These are phyloP conservation scores for Globisporangium radiosum DNA, from an alignment of 352 stramenopile species.

Conservation along the genomic window DNA sequence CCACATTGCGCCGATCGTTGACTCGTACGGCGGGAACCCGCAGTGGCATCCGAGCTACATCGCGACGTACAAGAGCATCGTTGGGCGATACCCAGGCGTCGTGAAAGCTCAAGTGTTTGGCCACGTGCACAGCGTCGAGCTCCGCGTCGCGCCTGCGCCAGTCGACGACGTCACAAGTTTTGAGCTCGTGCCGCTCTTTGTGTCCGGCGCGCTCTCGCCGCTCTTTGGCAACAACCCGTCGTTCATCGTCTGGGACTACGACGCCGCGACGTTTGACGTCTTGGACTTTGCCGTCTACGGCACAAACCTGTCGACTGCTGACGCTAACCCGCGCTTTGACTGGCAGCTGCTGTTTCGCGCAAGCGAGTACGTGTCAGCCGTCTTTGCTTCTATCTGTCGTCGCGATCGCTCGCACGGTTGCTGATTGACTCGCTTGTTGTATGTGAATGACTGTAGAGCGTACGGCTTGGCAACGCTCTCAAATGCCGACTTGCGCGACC, in stretches of 20 bases:
- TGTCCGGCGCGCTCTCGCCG: constrained; percentile 80
- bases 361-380: constrained; percentile 16
- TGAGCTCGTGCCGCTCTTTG: constrained; percentile 66
- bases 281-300: constrained; percentile 71
- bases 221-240: constrained; percentile 88
- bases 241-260: constrained; percentile 85
- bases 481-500: constrained; percentile 26
- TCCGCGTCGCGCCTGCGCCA: constrained; percentile 48
- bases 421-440: background rate
- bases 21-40: constrained; percentile 72
- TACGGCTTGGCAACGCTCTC: constrained; percentile 59
- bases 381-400: background rate
- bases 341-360: constrained; percentile 55
- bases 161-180: constrained; percentile 9
- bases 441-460: constrained; percentile 10
- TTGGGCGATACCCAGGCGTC: constrained; percentile 45
- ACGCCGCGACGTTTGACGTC: constrained; percentile 57
- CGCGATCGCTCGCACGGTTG: background rate
- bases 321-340: constrained; percentile 13
- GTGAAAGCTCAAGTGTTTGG: constrained; percentile 89
- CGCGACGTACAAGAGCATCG: constrained; percentile 66
- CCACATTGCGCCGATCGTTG: constrained; percentile 88
- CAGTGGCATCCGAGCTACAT: constrained; percentile 88
- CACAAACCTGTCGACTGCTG: constrained; percentile 49
- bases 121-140: constrained; percentile 90